These are phyloP conservation scores for Mycogone perniciosa DNA, from an alignment of 2,329 filamentous ascomycete species.

Conservation along the genomic window DNA sequence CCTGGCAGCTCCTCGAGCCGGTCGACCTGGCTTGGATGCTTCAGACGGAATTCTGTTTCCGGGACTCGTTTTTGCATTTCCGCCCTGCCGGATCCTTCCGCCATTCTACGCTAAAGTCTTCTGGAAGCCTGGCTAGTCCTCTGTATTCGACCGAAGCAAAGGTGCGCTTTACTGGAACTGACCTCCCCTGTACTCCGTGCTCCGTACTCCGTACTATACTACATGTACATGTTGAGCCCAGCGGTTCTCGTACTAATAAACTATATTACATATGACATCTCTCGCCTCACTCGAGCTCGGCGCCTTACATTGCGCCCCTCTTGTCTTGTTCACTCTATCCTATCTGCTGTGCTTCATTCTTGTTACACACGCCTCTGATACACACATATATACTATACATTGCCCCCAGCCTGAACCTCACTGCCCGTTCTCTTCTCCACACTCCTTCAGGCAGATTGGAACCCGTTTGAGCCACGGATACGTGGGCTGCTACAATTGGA, in stretches of 20 bases:
- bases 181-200: neutral
- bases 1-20: too few relatives aligned
- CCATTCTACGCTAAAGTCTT: constrained; percentile 9
- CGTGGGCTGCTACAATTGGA: neutral
- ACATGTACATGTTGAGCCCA: neutral
- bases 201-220: too few relatives aligned
- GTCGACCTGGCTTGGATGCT: too few relatives aligned
- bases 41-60: neutral
- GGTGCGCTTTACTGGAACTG: neutral
- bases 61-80: constrained; percentile 1
- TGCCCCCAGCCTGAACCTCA: too few relatives aligned
- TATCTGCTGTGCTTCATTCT: neutral
- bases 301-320: neutral
- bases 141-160: neutral
- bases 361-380: neutral
- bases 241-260: neutral
- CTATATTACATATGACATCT: neutral
- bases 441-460: too few relatives aligned
- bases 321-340: neutral
- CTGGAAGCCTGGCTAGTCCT: constrained; percentile 8
- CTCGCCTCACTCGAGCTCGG: neutral
- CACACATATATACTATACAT: neutral
- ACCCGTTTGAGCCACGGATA: too few relatives aligned
- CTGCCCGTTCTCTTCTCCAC: too few relatives aligned
- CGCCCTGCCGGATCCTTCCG: constrained; percentile 8